phyloP scores from a whole-genome alignment of 768 basidiomycete species.

The Lepiota venenata region DNA sequence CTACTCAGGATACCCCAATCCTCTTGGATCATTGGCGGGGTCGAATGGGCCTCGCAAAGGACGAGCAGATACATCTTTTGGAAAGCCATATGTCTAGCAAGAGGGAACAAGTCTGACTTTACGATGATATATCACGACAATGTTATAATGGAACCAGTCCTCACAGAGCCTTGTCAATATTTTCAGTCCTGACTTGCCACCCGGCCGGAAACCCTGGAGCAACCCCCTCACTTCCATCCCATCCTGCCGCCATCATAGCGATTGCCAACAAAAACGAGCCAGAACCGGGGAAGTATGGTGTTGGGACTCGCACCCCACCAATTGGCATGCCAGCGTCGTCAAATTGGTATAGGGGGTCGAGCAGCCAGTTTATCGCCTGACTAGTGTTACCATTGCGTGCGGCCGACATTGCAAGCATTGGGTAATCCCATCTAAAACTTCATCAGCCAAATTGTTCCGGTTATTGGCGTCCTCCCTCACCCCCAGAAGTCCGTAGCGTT shows the following conservation, averaged over 20 bases:
- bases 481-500: constrained; percentile 54
- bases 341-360: constrained; percentile 52
- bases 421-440: constrained; percentile 52
- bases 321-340: constrained; percentile 62
- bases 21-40: constrained; percentile 63
- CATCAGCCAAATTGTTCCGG: background rate
- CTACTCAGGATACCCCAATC: constrained; percentile 29
- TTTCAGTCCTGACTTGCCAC: constrained; percentile 26
- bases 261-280: constrained; percentile 48
- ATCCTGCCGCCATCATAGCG: constrained; percentile 58
- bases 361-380: constrained; percentile 51
- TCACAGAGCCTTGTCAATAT: constrained; percentile 19
- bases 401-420: constrained; percentile 61
- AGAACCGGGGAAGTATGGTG: constrained; percentile 58
- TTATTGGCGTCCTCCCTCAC: constrained; percentile 23
- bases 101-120: background rate
- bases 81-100: background rate
- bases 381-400: constrained; percentile 47
- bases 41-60: constrained; percentile 61
- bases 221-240: constrained; percentile 36
- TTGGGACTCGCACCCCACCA: constrained; percentile 50
- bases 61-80: constrained; percentile 46
- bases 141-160: background rate
- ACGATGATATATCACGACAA: background rate
- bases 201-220: constrained; percentile 28